Conservation (phyloP, 768 basidiomycete genomes). For the Cystoderma amianthinum region DNA sequence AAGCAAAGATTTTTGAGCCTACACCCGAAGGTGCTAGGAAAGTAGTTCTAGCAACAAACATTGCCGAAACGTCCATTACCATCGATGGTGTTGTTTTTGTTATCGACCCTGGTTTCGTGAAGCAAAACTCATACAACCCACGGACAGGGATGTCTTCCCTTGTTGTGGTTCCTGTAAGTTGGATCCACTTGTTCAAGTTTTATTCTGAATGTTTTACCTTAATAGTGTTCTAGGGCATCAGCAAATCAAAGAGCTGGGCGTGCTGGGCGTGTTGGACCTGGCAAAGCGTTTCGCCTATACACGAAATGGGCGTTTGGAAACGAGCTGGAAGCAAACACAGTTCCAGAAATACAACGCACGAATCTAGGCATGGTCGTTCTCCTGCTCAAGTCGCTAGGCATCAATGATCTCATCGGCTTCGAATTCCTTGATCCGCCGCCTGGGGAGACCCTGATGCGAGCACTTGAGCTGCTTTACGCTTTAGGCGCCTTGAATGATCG, state of each 20-base stretch:
- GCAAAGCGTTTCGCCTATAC: slow-evolving; percentile 96
- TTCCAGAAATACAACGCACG: slow-evolving; percentile 98
- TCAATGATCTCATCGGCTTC: slow-evolving; percentile 97
- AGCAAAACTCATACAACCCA: slow-evolving; percentile 98
- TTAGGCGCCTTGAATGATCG: slow-evolving; percentile 93
- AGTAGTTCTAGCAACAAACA: slow-evolving; percentile 97
- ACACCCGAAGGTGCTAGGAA: slow-evolving; percentile 95
- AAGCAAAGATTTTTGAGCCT: slow-evolving; percentile 98
- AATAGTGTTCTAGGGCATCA: slow-evolving; percentile 90
- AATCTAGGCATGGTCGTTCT: slow-evolving; percentile 95
- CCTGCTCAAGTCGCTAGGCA: slow-evolving; percentile 91
- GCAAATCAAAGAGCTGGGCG: slow-evolving; percentile 96
- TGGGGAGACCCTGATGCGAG: slow-evolving; percentile 94
- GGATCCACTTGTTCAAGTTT: neutral
- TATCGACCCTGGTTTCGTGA: slow-evolving; percentile 98
- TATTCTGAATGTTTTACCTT: neutral
- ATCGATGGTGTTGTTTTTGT: slow-evolving; percentile 99
- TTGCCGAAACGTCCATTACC: slow-evolving; percentile 99
- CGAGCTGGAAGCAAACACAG: slow-evolving; percentile 94
- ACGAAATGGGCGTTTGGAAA: slow-evolving; percentile 98
- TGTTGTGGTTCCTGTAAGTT: slow-evolving; percentile 85
- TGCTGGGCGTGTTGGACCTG: slow-evolving; percentile 96
- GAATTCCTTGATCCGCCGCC: slow-evolving; percentile 99
- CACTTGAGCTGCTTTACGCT: slow-evolving; percentile 90
- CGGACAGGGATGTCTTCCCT: slow-evolving; percentile 98